Evolutionary conservation across 345 rosid genomes (phyloP), one percentile per base, ranked within the genome.

Genomic region (Populus simonii): DNA sequence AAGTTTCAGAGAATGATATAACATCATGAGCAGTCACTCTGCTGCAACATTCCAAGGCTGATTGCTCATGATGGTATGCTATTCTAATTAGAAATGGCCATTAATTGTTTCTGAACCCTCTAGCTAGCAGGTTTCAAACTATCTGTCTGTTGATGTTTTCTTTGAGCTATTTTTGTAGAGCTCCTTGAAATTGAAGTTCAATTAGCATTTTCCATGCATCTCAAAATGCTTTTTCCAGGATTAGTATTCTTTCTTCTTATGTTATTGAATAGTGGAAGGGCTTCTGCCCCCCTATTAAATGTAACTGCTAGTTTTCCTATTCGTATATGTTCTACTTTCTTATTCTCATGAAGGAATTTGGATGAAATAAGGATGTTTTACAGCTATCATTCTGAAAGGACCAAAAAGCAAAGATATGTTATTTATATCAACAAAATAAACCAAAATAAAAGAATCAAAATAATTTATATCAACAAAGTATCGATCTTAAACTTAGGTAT

Each of bases 41-140:
- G 87, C 74, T 67, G 77, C 55, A 85, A 81, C 18, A 69, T 33
- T 79, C 77, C 36, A 89, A 88, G 91, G 85, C 83, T 89, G 90
- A 86, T 88, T 87, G 94, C 90, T 90, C 92, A 87, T 90, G 91
- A 90, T 90, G 92, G 80, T 89, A 90, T 89, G 80, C 84, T 79
- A 78, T 82, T 79, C 75, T 38, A 55, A 57, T 16, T 22, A 51
- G 15, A 25, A 53, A 10, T 45, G 71, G 63, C 55, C 80, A 65
- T 38, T 29, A 20, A 67, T 27, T 51, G 47, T 66, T 66, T 33
- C 27, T 66, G 73, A 53, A 73, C 10, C 73, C 59, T 66, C 47
- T 73, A 66, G 57, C 35, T 43, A n/a, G 41, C n/a, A 27, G 9
- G 51, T 2, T 31, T 65, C 45, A 65, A 29, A 9, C 65, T 29